phyloP scores from a whole-genome alignment of 1,139 yeast species.

The Lizanozyma gosingica region DNA sequence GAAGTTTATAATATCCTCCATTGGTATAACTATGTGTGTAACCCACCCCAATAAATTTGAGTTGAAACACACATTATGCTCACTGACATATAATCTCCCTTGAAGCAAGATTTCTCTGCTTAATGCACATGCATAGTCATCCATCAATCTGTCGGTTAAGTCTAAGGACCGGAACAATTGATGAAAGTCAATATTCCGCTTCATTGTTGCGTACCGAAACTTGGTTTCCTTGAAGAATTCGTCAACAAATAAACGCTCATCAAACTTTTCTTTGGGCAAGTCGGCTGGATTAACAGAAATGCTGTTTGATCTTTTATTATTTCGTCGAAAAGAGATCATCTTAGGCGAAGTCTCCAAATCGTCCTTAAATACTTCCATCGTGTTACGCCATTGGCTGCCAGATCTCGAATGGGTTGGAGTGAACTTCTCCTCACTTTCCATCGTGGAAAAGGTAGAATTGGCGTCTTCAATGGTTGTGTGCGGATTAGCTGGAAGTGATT shows the following conservation, averaged over 20 bases:
- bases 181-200: constrained; percentile 58
- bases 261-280: constrained; percentile 19
- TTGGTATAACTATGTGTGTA: constrained; percentile 56
- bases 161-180: constrained; percentile 49
- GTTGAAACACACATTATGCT: constrained; percentile 54
- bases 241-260: constrained; percentile 27
- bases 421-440: constrained; percentile 1
- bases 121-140: constrained; percentile 64
- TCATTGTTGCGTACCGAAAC: constrained; percentile 53
- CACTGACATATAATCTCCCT: constrained; percentile 60
- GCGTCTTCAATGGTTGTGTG: constrained; percentile 50
- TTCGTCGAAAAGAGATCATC: constrained; percentile 39
- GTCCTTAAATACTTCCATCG: background rate
- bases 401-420: background rate
- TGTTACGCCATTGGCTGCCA: background rate
- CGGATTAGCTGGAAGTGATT: constrained; percentile 52
- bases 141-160: constrained; percentile 43
- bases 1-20: constrained; percentile 60
- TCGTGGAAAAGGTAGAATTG: constrained; percentile 30
- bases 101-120: constrained; percentile 65
- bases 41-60: constrained; percentile 71
- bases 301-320: constrained; percentile 21
- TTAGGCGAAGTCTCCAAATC: constrained; percentile 27
- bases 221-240: constrained; percentile 26
- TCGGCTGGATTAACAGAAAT: constrained; percentile 5